These are phyloP conservation scores for Dactylorhiza incarnata DNA, from an alignment of 106 monocot species.

Conservation along the genomic window DNA sequence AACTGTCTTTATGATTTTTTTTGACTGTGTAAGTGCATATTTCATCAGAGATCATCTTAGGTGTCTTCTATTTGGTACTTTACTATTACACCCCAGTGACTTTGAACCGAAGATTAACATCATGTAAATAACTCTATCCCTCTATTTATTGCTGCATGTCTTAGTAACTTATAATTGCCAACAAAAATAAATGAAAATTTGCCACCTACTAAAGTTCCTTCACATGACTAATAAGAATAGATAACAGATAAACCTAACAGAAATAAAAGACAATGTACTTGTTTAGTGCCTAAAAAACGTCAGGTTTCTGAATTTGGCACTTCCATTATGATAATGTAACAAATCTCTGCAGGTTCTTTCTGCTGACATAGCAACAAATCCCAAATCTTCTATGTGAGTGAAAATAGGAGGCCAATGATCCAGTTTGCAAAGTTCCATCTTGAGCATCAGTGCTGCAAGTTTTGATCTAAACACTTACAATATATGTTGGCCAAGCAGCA, in stretches of 20 bases:
- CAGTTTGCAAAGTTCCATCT: conserved; percentile 1
- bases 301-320: neutral
- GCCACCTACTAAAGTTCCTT: neutral
- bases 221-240: neutral
- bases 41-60: neutral
- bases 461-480: neutral
- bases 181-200: neutral
- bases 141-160: too few species aligned
- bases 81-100: neutral
- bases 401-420: neutral
- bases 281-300: neutral
- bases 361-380: conserved; percentile 5
- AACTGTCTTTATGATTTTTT: neutral
- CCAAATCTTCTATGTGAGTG: conserved; percentile 4
- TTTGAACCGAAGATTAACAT: neutral
- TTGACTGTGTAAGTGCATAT: neutral
- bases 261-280: neutral
- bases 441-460: neutral
- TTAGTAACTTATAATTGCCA: too few species aligned
- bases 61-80: neutral
- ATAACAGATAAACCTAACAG: neutral
- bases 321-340: neutral
- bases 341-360: neutral
- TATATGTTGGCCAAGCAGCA: neutral
- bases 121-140: neutral